A percentile compares a stretch with the other conserved stretches of the same genome.
Conservation (phyloP, 495 filamentous ascomycete species). For the Alectoria sarmentosa region DNA sequence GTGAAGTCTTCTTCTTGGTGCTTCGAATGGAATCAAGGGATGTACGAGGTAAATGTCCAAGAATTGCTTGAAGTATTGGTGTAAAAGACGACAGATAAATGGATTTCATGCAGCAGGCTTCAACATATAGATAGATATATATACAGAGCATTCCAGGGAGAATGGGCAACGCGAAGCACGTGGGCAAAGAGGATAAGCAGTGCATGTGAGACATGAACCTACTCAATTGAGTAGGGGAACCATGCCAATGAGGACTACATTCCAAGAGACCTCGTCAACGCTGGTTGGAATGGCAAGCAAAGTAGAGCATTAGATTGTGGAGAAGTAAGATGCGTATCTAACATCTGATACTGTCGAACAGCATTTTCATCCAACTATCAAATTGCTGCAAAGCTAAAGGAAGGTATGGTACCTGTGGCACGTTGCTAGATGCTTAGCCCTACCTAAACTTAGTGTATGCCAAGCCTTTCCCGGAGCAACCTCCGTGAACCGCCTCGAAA, state of each 20-base stretch:
- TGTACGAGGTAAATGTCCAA: not conserved
- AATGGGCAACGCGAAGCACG: not conserved
- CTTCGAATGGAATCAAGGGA: not conserved
- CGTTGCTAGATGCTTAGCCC: no score
- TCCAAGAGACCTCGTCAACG: not conserved
- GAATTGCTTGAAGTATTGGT: not conserved
- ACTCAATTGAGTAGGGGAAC: slow-evolving; percentile 1
- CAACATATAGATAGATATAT: not conserved
- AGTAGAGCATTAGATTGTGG: no score
- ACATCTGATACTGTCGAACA: not conserved
- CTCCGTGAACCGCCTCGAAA: no score
- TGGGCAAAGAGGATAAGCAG: not conserved
- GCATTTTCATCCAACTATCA: no score
- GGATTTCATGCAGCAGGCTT: not conserved
- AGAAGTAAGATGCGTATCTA: not conserved
- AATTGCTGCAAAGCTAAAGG: not conserved
- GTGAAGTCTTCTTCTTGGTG: not conserved
- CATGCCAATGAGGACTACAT: not conserved
- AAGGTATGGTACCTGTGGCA: no score
- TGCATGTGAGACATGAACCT: not conserved
- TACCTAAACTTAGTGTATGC: no score
- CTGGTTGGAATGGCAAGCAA: not conserved
- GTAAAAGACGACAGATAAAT: not conserved
- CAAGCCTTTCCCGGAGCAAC: no score
- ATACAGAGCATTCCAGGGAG: not conserved